Evolutionary conservation across 495 filamentous ascomycete species (phyloP).

Genomic region (Annulohypoxylon maeteangense): DNA sequence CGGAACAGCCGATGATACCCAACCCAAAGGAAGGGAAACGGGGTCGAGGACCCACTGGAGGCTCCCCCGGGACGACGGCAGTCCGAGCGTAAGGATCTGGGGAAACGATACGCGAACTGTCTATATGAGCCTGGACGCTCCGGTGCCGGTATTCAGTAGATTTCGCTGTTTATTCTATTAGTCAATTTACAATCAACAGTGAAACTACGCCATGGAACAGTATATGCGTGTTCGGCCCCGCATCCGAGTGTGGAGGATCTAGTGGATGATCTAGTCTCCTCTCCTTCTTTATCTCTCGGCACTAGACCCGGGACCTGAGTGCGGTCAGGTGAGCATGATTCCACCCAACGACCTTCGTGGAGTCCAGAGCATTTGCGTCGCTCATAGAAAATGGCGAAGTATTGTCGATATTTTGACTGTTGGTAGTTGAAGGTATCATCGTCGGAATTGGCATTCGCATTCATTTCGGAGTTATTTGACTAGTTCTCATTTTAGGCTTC

Average conservation of each 20-base stretch:
- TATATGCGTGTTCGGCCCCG: background rate
- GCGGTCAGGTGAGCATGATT: background rate
- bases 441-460: background rate
- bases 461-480: background rate
- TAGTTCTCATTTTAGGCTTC: background rate
- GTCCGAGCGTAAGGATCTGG: background rate
- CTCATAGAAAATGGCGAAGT: background rate
- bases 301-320: background rate
- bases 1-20: background rate
- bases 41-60: background rate
- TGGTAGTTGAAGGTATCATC: background rate
- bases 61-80: background rate
- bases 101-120: background rate
- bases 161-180: background rate
- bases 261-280: background rate
- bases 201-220: background rate
- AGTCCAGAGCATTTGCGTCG: background rate
- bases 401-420: background rate
- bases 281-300: background rate
- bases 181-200: background rate
- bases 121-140: background rate
- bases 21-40: background rate
- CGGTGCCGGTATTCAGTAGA: background rate
- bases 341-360: background rate
- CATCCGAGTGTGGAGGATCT: conserved; percentile 1